A percentile compares a stretch with the other conserved stretches of the same genome.
Conservation (phyloP, 2,329 filamentous ascomycete genomes). For the Trichoderma endophyticum region DNA sequence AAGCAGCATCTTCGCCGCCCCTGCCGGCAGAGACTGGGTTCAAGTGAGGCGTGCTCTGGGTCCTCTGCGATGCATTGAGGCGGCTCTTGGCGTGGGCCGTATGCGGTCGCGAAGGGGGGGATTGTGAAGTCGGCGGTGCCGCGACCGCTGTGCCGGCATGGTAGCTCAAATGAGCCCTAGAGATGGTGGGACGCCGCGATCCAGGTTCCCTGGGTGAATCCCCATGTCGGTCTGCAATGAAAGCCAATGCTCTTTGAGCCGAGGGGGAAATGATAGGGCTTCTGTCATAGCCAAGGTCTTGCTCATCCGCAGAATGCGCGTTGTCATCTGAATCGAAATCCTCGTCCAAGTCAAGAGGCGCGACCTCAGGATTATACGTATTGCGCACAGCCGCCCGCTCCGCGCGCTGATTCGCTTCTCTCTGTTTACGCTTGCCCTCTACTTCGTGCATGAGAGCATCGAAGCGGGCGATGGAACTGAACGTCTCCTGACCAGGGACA, state of each 20-base stretch:
- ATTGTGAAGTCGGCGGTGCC: slow-evolving; percentile 8
- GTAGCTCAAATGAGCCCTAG: slow-evolving; percentile 34
- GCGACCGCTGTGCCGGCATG: slow-evolving; percentile 25
- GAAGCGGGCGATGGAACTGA: slow-evolving; percentile 63
- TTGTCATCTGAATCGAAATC: slow-evolving; percentile 41
- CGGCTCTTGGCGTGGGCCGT: slow-evolving; percentile 51
- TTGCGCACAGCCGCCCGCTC: slow-evolving; percentile 36
- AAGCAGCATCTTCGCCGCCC: slow-evolving; percentile 34
- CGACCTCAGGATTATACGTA: slow-evolving; percentile 49
- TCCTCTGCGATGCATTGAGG: slow-evolving; percentile 42
- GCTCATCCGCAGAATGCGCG: slow-evolving; percentile 37
- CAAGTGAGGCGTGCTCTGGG: slow-evolving; percentile 50
- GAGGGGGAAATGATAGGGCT: slow-evolving; percentile 41
- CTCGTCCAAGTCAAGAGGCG: slow-evolving; percentile 36
- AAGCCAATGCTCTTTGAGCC: slow-evolving; percentile 50
- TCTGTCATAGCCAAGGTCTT: slow-evolving; percentile 24
- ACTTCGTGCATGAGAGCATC: slow-evolving; percentile 63
- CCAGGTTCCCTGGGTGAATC: slow-evolving; percentile 27
- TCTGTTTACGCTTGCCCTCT: slow-evolving; percentile 49
- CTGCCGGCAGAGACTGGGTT: slow-evolving; percentile 29
- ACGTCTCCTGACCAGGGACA: slow-evolving; percentile 56
- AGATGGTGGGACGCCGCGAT: slow-evolving; percentile 34
- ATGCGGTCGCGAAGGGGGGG: slow-evolving; percentile 45
- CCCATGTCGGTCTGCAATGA: slow-evolving; percentile 46
- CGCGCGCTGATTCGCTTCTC: slow-evolving; percentile 34